phyloP scores from a whole-genome alignment of 139 green algal species.

The Chlamydomonas urium region DNA sequence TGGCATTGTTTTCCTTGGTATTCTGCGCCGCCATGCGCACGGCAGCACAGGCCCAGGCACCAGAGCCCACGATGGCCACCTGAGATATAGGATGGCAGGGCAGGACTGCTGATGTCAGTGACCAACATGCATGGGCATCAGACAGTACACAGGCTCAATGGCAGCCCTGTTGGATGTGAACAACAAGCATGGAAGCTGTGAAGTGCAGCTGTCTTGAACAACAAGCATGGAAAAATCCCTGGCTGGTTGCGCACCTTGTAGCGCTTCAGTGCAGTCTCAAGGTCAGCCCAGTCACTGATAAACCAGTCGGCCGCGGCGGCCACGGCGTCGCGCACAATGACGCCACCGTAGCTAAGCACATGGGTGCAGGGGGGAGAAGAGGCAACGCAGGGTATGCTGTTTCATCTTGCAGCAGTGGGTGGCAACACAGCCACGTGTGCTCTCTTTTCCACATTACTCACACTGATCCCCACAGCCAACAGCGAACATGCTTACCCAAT shows the following conservation, averaged over 20 bases:
- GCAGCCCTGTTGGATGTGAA: no score
- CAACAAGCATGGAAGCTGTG: no score
- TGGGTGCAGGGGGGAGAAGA: no score
- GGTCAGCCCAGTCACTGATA: slow-evolving; percentile 14
- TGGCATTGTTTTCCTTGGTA: neutral
- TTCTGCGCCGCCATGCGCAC: slow-evolving; percentile 16
- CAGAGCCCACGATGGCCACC: slow-evolving; percentile 52
- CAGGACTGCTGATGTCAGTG: neutral
- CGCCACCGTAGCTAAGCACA: slow-evolving; percentile 4
- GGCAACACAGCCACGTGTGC: no score
- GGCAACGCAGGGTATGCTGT: no score
- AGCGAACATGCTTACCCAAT: slow-evolving; percentile 62
- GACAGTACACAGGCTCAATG: no score
- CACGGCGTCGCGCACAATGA: slow-evolving; percentile 48
- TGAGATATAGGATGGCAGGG: neutral
- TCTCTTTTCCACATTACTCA: no score
- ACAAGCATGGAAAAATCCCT: no score
- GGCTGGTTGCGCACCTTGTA: slow-evolving; percentile 5
- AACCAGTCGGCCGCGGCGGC: slow-evolving; percentile 55
- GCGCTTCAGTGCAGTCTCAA: neutral
- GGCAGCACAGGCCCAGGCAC: slow-evolving; percentile 55
- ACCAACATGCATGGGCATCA: neutral
- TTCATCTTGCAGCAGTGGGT: no score
- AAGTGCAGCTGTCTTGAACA: no score
- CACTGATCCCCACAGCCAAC: no score